phyloP scores from a whole-genome alignment of 345 rosid species.

The Bretschneidera sinensis region DNA sequence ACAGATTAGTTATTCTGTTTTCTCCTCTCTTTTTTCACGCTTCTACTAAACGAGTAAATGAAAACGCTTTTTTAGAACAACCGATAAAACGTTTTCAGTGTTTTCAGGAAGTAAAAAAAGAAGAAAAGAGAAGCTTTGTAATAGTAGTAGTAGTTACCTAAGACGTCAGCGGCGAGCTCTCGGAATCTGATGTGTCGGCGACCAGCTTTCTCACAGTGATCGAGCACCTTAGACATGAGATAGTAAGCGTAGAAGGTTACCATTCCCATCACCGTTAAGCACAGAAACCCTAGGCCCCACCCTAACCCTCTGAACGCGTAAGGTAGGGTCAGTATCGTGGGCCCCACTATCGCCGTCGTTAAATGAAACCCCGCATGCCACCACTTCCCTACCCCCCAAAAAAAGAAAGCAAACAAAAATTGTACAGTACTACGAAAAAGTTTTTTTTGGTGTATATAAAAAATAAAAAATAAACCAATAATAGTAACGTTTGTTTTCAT shows the following conservation, averaged over 20 bases:
- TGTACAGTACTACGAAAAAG: no score
- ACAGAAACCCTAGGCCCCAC: conserved; percentile 67
- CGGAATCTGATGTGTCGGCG: conserved; percentile 98
- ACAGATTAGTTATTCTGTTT: no score
- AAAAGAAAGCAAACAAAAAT: neutral
- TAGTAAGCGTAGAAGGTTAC: conserved; percentile 85
- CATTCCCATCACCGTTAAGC: conserved; percentile 79
- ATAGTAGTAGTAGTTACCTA: no score
- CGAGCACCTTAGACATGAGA: conserved; percentile 90
- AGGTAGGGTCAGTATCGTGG: conserved; percentile 81
- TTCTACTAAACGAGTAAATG: no score
- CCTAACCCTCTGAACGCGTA: conserved; percentile 85
- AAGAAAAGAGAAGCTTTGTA: no score
- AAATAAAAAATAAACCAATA: neutral
- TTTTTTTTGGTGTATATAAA: no score
- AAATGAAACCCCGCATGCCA: conserved; percentile 97
- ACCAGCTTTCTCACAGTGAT: conserved; percentile 82
- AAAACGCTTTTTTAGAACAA: no score
- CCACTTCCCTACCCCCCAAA: conserved; percentile 61
- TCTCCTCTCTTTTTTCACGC: no score
- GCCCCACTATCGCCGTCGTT: conserved; percentile 99
- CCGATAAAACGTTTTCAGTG: no score
- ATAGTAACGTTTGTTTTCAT: neutral
- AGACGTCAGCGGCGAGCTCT: conserved; percentile 95
- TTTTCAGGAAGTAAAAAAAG: no score